A percentile compares a stretch with the other conserved stretches of the same genome.
Conservation (phyloP, 441 rosid genomes). For the Sinapis alba region DNA sequence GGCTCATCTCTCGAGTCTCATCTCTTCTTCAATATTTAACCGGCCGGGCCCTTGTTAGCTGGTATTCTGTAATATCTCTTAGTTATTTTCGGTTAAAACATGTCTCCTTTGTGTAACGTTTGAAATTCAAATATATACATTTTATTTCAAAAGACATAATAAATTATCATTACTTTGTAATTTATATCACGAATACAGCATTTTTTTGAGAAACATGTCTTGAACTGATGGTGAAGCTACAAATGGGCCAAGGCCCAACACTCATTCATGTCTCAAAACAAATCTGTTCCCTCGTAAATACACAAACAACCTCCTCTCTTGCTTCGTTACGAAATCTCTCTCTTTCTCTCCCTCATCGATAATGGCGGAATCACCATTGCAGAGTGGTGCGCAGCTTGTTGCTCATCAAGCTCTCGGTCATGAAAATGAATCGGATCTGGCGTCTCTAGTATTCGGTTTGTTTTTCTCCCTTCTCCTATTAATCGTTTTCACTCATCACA, state of each 20-base stretch:
- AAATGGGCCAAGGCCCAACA: not conserved
- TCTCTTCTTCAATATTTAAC: slow-evolving; percentile 14
- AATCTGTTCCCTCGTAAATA: not conserved
- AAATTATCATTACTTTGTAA: not conserved
- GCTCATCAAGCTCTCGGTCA: slow-evolving; percentile 35
- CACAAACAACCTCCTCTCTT: not conserved
- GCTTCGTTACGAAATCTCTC: not conserved
- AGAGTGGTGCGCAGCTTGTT: slow-evolving; percentile 35
- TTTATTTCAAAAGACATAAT: too few species aligned
- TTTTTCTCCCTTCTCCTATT: not conserved
- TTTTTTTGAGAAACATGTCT: too few species aligned
- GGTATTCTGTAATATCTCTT: slow-evolving; percentile 1
- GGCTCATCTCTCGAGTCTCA: not conserved
- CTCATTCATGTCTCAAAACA: not conserved
- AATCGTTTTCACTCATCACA: not conserved
- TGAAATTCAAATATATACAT: too few species aligned
- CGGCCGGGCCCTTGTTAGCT: not conserved
- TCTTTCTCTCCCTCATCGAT: not conserved
- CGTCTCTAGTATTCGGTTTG: slow-evolving; percentile 74
- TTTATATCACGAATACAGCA: too few species aligned
- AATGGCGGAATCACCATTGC: slow-evolving; percentile 60
- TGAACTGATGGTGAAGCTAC: not conserved
- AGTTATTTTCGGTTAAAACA: not conserved
- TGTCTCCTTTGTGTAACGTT: not conserved
- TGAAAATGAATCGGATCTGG: slow-evolving; percentile 62